Evolutionary conservation across 768 basidiomycete genomes (phyloP).

Genomic region (Boletus rubroflammeus): DNA sequence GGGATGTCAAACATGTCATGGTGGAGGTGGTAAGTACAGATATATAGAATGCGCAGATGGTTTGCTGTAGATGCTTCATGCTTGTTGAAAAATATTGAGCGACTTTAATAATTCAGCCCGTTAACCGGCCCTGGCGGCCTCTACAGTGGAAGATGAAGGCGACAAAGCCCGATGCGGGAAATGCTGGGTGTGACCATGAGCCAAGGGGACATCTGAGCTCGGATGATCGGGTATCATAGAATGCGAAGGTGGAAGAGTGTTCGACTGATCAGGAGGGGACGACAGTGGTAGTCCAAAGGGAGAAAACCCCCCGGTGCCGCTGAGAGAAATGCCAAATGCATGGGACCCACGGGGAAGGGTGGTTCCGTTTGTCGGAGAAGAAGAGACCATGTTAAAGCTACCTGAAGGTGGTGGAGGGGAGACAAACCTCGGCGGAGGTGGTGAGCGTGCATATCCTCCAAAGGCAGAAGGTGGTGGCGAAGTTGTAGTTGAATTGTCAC

Average conservation of each 20-base stretch:
- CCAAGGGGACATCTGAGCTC: slow-evolving; percentile 27
- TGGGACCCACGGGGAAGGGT: slow-evolving; percentile 31
- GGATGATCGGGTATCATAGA: slow-evolving; percentile 36
- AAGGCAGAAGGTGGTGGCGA: slow-evolving; percentile 27
- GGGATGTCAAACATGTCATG: slow-evolving; percentile 35
- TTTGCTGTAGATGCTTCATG: slow-evolving; percentile 39
- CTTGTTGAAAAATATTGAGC: slow-evolving; percentile 37
- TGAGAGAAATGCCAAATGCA: slow-evolving; percentile 31
- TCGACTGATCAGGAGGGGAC: slow-evolving; percentile 29
- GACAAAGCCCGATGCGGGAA: slow-evolving; percentile 38
- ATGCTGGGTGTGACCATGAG: slow-evolving; percentile 37
- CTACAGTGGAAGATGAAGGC: slow-evolving; percentile 37
- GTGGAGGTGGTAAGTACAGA: slow-evolving; percentile 35
- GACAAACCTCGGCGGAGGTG: slow-evolving; percentile 33
- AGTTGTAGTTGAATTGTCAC: slow-evolving; percentile 23
- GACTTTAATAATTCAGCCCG: slow-evolving; percentile 37
- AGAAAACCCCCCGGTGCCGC: slow-evolving; percentile 25
- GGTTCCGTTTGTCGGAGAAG: slow-evolving; percentile 25
- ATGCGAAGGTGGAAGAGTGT: slow-evolving; percentile 29
- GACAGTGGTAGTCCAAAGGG: slow-evolving; percentile 33
- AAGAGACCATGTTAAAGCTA: slow-evolving; percentile 27
- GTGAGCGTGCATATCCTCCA: slow-evolving; percentile 31
- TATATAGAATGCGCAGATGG: slow-evolving; percentile 40
- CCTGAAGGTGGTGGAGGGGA: slow-evolving; percentile 31
- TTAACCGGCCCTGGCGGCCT: slow-evolving; percentile 39